These are phyloP conservation scores for Carex kokanica DNA, from an alignment of 176 grass and related monocot species.

Conservation along the genomic window DNA sequence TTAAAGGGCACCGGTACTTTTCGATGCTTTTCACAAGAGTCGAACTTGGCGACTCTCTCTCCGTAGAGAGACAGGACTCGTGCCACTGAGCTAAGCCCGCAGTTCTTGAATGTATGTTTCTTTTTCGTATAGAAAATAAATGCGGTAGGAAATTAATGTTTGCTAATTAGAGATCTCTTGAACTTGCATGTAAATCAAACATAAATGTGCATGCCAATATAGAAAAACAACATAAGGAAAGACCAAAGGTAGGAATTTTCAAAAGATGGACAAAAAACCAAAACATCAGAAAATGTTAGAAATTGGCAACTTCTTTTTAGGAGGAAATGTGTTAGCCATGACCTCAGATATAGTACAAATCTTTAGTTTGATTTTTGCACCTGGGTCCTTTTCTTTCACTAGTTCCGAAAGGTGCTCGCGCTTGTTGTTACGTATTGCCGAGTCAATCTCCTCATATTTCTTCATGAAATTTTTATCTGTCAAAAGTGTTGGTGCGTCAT, in stretches of 20 bases:
- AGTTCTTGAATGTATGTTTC: no score
- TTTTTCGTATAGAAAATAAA: background rate
- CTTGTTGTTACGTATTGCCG: background rate
- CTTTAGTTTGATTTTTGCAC: background rate
- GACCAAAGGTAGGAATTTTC: background rate
- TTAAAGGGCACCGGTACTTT: no score
- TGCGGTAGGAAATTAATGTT: background rate
- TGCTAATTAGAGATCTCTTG: background rate
- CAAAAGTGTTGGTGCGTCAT: background rate
- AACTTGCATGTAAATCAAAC: background rate
- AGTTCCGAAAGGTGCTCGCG: background rate
- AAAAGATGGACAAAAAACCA: background rate
- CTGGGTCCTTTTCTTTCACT: background rate
- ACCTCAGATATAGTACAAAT: background rate
- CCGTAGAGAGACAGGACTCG: no score
- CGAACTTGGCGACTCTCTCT: no score
- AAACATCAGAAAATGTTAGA: background rate
- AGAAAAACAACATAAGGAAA: background rate
- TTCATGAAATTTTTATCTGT: background rate
- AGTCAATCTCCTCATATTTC: slow-evolving; percentile 12
- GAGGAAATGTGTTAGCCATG: background rate
- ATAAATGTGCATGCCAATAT: background rate
- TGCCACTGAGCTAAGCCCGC: no score
- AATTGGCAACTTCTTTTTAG: background rate
- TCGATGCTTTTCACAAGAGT: no score